Evolutionary conservation across 2,329 filamentous ascomycete genomes (phyloP).

Genomic region (Penicillium sp.): DNA sequence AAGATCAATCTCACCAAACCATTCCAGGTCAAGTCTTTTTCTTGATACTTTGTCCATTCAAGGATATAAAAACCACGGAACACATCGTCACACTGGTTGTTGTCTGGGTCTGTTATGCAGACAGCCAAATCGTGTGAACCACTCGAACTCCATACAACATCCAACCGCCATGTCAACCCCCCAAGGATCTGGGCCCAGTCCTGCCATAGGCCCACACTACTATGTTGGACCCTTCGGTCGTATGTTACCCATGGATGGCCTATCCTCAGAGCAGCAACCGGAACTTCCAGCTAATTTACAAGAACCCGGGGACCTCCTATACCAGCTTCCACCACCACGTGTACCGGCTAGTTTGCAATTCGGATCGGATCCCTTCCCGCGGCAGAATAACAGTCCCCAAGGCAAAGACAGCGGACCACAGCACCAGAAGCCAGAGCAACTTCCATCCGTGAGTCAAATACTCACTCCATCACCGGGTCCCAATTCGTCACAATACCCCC

Average conservation of each 20-base stretch:
- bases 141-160: constrained; percentile 4
- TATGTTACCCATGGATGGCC: constrained; percentile 35
- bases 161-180: constrained; percentile 29
- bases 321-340: constrained; percentile 42
- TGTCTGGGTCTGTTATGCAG: constrained; percentile 13
- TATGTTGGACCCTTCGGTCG: constrained; percentile 41
- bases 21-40: neutral
- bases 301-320: constrained; percentile 33
- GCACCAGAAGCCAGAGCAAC: constrained; percentile 25
- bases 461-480: constrained; percentile 33
- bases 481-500: constrained; percentile 30
- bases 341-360: constrained; percentile 33
- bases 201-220: constrained; percentile 17
- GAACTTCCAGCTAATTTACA: constrained; percentile 31
- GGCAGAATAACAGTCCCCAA: constrained; percentile 25
- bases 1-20: neutral
- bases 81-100: neutral
- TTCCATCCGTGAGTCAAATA: constrained; percentile 42
- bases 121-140: constrained; percentile 7
- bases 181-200: neutral
- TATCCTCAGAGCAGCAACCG: constrained; percentile 26
- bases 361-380: constrained; percentile 34
- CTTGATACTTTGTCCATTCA: neutral
- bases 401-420: constrained; percentile 1
- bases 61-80: neutral